Base-by-base conservation (phyloP, 163 green algal genomes). In the Chlamydomonas reinhardtii region DNA sequence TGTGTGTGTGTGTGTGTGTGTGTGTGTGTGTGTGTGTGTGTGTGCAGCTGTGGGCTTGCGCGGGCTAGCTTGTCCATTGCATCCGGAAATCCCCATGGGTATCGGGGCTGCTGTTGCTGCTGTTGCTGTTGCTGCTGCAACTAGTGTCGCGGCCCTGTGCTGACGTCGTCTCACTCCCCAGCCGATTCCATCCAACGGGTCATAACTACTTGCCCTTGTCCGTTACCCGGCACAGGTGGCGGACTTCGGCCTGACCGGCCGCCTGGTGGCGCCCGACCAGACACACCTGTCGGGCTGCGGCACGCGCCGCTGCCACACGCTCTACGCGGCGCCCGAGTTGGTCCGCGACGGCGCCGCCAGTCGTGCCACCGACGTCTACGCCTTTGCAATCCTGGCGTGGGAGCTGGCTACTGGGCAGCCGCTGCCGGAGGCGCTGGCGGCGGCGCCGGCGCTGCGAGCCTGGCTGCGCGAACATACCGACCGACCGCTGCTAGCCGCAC, bases 311-410 rank as follows among this genome's bases (percentile, higher is more conserved):
- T 59, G 31, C 31, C 37, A 62, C 9, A 69, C 74, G 1, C 74
- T 85, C 0, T 74, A 85, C 79, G 0, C 70, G 8, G 68, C 79
- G 5, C 79, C 79, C 25, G 79, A 85, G 79, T 20, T 73, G 79
- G 68, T 32, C 11, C 27, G 56, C 24, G 25, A 74, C 24, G 80
- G 70, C 25, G 25, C 70, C 27, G 48, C 4, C 70, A 66, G 69
- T 56, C 69, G 37, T 4, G 59, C 70, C 20, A 56, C 34, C 29
- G 80, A 86, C 71, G 70, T 80, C 68, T 86, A 86, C 34, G 80
- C 80, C 1, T 73, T 80, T 1, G 80, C 27, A 14, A 15, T 80
- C 14, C 43, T 80, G 37, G 37, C 74, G 25, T 86, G 80, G 80
- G 65, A 86, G 54, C 71, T 86, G 80, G 54, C 61, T 3, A 35